Base-by-base conservation (phyloP, 225 moss, liverwort and hornwort genomes). In the Polytrichum formosum region DNA sequence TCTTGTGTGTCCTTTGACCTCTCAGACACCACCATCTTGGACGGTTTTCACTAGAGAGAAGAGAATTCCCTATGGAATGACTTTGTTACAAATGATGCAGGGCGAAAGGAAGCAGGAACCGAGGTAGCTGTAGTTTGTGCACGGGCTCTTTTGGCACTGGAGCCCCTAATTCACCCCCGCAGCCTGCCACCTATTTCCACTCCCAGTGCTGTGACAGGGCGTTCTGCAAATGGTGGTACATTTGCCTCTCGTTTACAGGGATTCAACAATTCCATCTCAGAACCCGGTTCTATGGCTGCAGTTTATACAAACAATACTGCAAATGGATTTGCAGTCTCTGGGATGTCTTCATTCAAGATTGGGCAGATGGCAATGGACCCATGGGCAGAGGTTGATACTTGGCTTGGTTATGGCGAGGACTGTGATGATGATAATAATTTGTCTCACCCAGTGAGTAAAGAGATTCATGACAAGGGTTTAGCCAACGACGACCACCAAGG, bases 361-460 rank as follows among this genome's bases (percentile, higher is more conserved):
- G 91, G 88, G 61, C 87, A 90, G 76, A 72, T 88, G 61, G 79
- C 86, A n/a, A 78, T 86, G 83, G 88, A 96, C 80, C 96, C 91
- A n/a, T 96, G 93, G 96, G 93, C 91, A 55, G 87, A 90, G 78
- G 85, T 91, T 64, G 91, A 96, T 73, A 85, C 93, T 59, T 93
- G 91, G 87, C 89, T 96, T 77, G 91, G 91, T 46, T 93, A 88
- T 69, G 91, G 80, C 69, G 93, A 96, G 58, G 88, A 88, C 64
- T 72, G 82, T 46, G 87, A 73, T 54, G 84, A 80, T 68, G 89
- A 86, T 64, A 78, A 74, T 77, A 68, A 64, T 53, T 64, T 91
- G 61, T 79, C 84, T 60, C 77, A 83, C 28, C 53, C 77, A 66
- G 86, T 88, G 76, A 91, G 80, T 72, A 80, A 73, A 60, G 75